Evolutionary conservation across 2,329 filamentous ascomycete species (phyloP).

Genomic region (Huntiella savannae): DNA sequence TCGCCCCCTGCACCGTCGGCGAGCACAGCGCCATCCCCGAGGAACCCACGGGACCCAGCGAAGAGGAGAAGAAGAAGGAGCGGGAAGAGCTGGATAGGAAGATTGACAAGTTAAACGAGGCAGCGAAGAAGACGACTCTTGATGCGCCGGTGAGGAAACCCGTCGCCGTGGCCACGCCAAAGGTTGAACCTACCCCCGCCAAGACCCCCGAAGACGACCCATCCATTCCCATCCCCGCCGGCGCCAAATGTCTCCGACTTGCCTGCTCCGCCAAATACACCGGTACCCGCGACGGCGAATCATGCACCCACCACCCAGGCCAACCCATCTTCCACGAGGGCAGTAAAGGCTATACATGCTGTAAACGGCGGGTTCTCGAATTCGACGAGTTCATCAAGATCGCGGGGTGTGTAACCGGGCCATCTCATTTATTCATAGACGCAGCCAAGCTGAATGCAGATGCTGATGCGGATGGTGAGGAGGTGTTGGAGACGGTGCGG

Average conservation of each 20-base stretch:
- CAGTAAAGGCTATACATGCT: slow-evolving; percentile 94
- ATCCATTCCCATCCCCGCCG: slow-evolving; percentile 49
- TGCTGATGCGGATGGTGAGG: slow-evolving; percentile 38
- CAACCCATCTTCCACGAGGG: slow-evolving; percentile 91
- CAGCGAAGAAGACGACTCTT: slow-evolving; percentile 21
- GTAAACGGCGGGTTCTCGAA: slow-evolving; percentile 83
- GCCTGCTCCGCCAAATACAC: slow-evolving; percentile 52
- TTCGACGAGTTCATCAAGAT: slow-evolving; percentile 98
- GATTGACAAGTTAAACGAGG: slow-evolving; percentile 34
- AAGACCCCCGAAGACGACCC: slow-evolving; percentile 83
- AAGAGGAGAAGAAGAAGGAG: slow-evolving; percentile 15
- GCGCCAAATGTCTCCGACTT: slow-evolving; percentile 57
- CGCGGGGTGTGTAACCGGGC: slow-evolving; percentile 69
- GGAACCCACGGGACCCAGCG: slow-evolving; percentile 34
- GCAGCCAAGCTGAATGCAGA: slow-evolving; percentile 50
- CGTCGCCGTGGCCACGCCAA: slow-evolving; percentile 21
- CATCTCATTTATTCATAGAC: slow-evolving; percentile 67
- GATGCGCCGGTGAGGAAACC: slow-evolving; percentile 23
- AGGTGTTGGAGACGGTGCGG: slow-evolving; percentile 58
- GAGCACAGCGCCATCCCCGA: slow-evolving; percentile 68
- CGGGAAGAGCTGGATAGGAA: slow-evolving; percentile 22
- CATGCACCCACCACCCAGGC: slow-evolving; percentile 77
- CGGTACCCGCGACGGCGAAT: slow-evolving; percentile 44
- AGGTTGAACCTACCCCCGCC: slow-evolving; percentile 40
- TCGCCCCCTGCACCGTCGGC: slow-evolving; percentile 80